Base-by-base conservation (phyloP, 768 basidiomycete species). In the Nidularia pulvinata region DNA sequence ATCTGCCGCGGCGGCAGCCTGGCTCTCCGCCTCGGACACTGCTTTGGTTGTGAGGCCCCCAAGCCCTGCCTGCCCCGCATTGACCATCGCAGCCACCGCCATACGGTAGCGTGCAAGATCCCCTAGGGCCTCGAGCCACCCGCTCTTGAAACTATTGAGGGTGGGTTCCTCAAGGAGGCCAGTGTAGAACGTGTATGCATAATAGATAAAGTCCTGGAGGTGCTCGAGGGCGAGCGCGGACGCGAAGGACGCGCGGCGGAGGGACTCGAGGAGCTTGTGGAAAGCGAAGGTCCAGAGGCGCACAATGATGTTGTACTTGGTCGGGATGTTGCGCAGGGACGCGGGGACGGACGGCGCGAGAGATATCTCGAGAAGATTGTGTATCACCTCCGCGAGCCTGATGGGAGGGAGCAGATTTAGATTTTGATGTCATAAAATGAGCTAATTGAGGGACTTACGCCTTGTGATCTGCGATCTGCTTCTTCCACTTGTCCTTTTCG, bases 41-140 rank as follows among this genome's bases (percentile, higher is more conserved):
- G 87, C 85, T 52, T 85, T 79, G 4, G 75, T 57, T 0, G 86
- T 88, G 39, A 91, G 76, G 0, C 77, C 74, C 4, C 68, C 65
- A 16, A 67, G 62, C 3, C 69, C 65, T 14, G 74, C 71, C 4
- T 78, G 64, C 34, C 72, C 77, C 30, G 80, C 78, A 30, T 81
- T 78, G 32, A 91, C 79, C 79, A 94, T 85, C 33, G 86, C 88
- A n/a, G 93, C 91, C n/a, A 98, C 91, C 1, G 89, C 88, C 91
- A 97, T 96, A 49, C 91, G 83, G 68, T 98, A 98, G 35, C 95
- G 80, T 0, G 97, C 94, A 33, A 99, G 80, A 69, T 99, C 97
- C 22, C 97, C 97, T 13, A 99, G 85, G 3, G 95, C 93, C 67
- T 99, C 97, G 49, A 98, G 83, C 97, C 97, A 99, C 14, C 88